phyloP scores from a whole-genome alignment of 1,139 yeast species.

The Sugiyamaella sp. region DNA sequence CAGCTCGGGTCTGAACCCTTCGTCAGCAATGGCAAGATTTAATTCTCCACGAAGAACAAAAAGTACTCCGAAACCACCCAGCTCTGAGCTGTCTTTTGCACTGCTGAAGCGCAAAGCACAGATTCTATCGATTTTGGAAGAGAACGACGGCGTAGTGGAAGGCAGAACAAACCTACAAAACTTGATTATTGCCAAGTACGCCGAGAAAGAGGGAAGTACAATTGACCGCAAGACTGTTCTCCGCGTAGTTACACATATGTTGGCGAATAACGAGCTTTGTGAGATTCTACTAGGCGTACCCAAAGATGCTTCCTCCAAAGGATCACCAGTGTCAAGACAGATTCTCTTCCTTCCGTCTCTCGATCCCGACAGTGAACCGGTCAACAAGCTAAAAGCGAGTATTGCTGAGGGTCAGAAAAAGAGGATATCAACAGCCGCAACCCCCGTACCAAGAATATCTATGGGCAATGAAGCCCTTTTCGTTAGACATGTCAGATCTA shows the following conservation, averaged over 20 bases:
- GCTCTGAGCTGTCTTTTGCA: constrained; percentile 37
- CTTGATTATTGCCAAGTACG: constrained; percentile 33
- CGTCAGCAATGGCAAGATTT: no score
- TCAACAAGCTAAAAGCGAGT: constrained; percentile 31
- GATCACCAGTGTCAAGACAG: constrained; percentile 24
- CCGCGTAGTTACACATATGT: constrained; percentile 21
- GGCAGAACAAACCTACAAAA: constrained; percentile 35
- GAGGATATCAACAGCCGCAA: background rate
- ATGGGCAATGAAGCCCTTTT: constrained; percentile 22
- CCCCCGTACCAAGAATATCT: constrained; percentile 1
- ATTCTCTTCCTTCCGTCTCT: constrained; percentile 30
- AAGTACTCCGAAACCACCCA: constrained; percentile 9
- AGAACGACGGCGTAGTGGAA: constrained; percentile 42
- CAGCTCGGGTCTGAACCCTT: no score
- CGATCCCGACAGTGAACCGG: constrained; percentile 29
- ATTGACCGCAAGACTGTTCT: constrained; percentile 43
- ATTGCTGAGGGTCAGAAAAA: constrained; percentile 21
- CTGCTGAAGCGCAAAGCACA: constrained; percentile 41
- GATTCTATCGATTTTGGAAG: constrained; percentile 38
- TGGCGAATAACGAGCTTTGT: constrained; percentile 33
- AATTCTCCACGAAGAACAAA: constrained; percentile 3
- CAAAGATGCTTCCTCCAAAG: constrained; percentile 14
- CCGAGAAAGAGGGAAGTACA: constrained; percentile 30
- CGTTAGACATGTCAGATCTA: constrained; percentile 6
- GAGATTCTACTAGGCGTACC: constrained; percentile 31